phyloP scores from a whole-genome alignment of 2,329 filamentous ascomycete species.

The Magnaporthiopsis incrustans region DNA sequence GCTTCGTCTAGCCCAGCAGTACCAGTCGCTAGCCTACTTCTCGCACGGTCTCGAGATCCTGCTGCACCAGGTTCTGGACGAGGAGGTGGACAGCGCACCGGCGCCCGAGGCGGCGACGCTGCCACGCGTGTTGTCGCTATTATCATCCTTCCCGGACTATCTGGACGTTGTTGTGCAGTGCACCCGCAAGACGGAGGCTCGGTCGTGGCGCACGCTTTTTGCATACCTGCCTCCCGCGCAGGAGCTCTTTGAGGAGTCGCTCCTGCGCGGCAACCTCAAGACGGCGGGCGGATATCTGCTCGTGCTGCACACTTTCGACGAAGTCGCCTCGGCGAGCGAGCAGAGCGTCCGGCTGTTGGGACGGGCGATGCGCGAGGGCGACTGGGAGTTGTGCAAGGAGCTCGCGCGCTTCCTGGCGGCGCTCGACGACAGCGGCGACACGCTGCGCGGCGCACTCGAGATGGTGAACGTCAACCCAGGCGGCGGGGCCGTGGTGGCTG shows the following conservation, averaged over 20 bases:
- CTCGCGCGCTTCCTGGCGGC: conserved; percentile 91
- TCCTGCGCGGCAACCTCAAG: conserved; percentile 78
- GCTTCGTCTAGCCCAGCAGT: conserved; percentile 73
- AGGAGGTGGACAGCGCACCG: conserved; percentile 68
- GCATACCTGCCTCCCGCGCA: conserved; percentile 82
- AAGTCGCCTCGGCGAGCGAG: conserved; percentile 60
- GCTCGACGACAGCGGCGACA: conserved; percentile 78
- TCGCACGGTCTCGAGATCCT: conserved; percentile 87
- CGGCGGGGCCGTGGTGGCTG: conserved; percentile 17
- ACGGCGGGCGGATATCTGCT: conserved; percentile 96
- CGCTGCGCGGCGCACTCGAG: conserved; percentile 64
- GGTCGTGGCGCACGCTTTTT: conserved; percentile 92
- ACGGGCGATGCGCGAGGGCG: conserved; percentile 72
- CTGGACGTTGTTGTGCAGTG: conserved; percentile 95
- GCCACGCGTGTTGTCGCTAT: conserved; percentile 52
- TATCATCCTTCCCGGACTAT: conserved; percentile 74
- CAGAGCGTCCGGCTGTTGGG: conserved; percentile 75
- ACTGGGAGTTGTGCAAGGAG: conserved; percentile 95
- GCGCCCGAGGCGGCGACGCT: conserved; percentile 56
- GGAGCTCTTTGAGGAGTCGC: conserved; percentile 86
- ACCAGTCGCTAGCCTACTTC: conserved; percentile 83
- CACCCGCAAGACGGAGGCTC: conserved; percentile 91
- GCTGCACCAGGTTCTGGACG: conserved; percentile 86
- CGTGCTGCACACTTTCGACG: conserved; percentile 76
- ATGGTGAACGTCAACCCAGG: conserved; percentile 39